Evolutionary conservation across 148 eudicot species (phyloP).

Genomic region (Vaccinium darrowii): DNA sequence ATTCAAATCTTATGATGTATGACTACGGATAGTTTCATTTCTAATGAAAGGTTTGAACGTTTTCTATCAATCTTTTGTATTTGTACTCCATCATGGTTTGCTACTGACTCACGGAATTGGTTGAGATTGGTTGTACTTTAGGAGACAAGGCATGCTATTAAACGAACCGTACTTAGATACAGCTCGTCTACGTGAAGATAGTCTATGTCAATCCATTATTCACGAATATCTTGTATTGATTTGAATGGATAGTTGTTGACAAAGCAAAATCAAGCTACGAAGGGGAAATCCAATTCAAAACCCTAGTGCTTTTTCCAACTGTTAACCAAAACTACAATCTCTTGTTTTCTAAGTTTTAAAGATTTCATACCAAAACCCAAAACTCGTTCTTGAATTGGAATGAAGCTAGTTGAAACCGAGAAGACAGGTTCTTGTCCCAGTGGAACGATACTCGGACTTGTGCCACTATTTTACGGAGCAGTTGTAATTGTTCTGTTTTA

Average conservation of each 20-base stretch:
- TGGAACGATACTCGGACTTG: background rate
- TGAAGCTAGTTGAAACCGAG: background rate
- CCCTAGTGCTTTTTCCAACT: background rate
- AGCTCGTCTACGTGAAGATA: too few relatives aligned
- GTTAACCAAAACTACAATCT: background rate
- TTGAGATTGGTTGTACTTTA: too few relatives aligned
- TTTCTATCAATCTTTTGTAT: too few relatives aligned
- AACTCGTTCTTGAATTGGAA: background rate
- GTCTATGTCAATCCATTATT: too few relatives aligned
- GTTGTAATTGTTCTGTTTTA: background rate
- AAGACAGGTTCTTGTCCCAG: background rate
- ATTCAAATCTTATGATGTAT: too few relatives aligned
- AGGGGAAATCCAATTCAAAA: background rate
- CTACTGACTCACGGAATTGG: too few relatives aligned
- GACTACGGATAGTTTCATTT: too few relatives aligned
- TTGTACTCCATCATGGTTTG: too few relatives aligned
- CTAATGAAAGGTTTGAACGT: too few relatives aligned
- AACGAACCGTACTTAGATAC: too few relatives aligned
- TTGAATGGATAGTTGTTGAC: background rate
- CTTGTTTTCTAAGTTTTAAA: background rate
- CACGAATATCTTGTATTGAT: background rate
- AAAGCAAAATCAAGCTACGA: background rate
- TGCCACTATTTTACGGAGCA: background rate
- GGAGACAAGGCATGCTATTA: too few relatives aligned
- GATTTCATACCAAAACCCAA: background rate